A percentile compares a stretch with the other conserved stretches of the same genome.
Conservation (phyloP, 108 stramenopile genomes). For the Fistulifera solaris region DNA sequence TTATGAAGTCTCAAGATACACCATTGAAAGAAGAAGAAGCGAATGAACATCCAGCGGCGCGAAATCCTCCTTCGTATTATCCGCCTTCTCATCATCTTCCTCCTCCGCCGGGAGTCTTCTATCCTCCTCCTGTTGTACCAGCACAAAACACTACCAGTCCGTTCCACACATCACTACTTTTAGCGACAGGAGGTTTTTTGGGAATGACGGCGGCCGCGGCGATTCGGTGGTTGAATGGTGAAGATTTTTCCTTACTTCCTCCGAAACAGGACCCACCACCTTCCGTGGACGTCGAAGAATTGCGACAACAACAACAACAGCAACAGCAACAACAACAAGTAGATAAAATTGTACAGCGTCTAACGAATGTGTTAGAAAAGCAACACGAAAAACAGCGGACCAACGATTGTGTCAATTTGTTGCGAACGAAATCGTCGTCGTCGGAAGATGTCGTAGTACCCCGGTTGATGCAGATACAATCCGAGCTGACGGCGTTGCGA, state of each 20-base stretch:
- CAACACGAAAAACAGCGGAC: no score
- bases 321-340: neutral
- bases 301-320: neutral
- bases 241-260: constrained; percentile 69
- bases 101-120: no score
- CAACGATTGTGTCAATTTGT: no score
- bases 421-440: no score
- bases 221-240: constrained; percentile 80
- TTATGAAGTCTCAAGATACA: no score
- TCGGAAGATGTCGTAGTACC: neutral
- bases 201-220: constrained; percentile 56
- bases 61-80: no score
- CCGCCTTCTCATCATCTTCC: no score
- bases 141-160: neutral
- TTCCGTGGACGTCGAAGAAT: no score
- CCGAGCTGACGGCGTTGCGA: neutral
- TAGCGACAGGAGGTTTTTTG: constrained; percentile 28
- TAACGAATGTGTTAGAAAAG: neutral
- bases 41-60: no score
- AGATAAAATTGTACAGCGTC: neutral
- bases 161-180: neutral
- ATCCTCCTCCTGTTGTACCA: neutral
- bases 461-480: neutral
- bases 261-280: neutral
- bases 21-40: no score